These are phyloP conservation scores for Cordyceps cicadae DNA, from an alignment of 2,329 filamentous ascomycete species.

Conservation along the genomic window DNA sequence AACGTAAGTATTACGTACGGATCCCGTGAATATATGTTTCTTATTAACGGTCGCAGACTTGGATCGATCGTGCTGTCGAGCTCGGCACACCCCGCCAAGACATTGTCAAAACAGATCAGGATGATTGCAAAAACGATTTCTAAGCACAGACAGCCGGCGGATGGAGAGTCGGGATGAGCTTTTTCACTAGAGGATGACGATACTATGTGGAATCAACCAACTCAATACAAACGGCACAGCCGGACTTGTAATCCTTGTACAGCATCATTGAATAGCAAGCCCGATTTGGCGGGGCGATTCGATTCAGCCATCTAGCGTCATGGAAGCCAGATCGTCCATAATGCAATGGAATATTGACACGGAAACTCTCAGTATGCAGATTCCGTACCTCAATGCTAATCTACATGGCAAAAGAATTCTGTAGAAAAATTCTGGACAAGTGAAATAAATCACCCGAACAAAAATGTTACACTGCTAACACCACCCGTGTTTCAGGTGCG, in stretches of 20 bases:
- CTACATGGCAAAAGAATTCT: too few relatives aligned
- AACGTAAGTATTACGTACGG: slow-evolving; percentile 17
- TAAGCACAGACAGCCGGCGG: neutral
- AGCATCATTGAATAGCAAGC: neutral
- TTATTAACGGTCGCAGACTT: slow-evolving; percentile 13
- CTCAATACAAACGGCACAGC: too few relatives aligned
- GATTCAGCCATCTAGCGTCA: slow-evolving; percentile 1
- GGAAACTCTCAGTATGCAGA: neutral
- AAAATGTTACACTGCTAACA: neutral
- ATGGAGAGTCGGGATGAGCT: neutral
- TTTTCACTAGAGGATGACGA: neutral
- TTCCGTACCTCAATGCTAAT: too few relatives aligned
- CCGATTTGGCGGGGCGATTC: slow-evolving; percentile 9
- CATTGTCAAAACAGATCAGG: slow-evolving; percentile 22
- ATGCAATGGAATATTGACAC: neutral
- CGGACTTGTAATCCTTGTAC: neutral
- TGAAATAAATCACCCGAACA: too few relatives aligned
- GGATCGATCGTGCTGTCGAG: slow-evolving; percentile 20
- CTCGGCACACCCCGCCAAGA: slow-evolving; percentile 19
- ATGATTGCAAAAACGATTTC: slow-evolving; percentile 14
- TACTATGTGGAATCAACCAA: neutral
- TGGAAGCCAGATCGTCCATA: neutral
- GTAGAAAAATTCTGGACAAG: neutral
- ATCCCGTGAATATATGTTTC: neutral
- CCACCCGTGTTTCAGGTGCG: neutral